Base-by-base conservation (phyloP, 2,329 filamentous ascomycete species). In the Bipolaris gigantea region DNA sequence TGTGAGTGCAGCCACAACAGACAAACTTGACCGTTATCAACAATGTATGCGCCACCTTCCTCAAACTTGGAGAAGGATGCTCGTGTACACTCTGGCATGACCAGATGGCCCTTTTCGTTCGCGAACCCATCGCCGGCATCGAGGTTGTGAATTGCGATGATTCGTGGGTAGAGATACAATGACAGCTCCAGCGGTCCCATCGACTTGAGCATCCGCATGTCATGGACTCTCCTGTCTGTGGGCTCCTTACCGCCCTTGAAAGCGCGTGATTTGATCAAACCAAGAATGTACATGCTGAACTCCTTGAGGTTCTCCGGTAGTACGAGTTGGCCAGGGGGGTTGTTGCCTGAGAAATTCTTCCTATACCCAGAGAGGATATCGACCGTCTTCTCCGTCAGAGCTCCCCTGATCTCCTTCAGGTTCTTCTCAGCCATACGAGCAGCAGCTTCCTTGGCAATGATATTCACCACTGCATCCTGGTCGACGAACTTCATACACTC, bases 241-340 rank as follows among this genome's bases (percentile, higher is more conserved):
- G 90, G 89, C 75, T 99, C 94, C 62, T 88, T 87, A 53, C 93
- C 93, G 47, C 90, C 84, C 79, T 97, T 97, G 79, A 97, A 92
- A 2, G 93, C 92, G 53, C 94, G 86, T 52, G 86, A 92, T 75
- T 99, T 99, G 72, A 96, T 78, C 60, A 97, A 79, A 43, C 89
- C 88, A 9, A 99, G 86, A 76, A 95, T 90, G 75, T 94, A 97
- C 92, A 99, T 97, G 67, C 89, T 87, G 66, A 96, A 92, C 72
- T 99, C 94, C 73, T 97, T 97, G 27, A 99, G 83, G 62, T 93
- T 90, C 76, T 99, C 94, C 0, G 94, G 94, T 76, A 99, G 86
- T 27, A 99, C 92, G 27, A 99, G 84, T 75, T 99, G 92, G 5
- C 92, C 90, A 1, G 92, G 90, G 8, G 94, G 93, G 68, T 96